Conservation (phyloP, 768 basidiomycete species). For the Tricholoma matsutake region DNA sequence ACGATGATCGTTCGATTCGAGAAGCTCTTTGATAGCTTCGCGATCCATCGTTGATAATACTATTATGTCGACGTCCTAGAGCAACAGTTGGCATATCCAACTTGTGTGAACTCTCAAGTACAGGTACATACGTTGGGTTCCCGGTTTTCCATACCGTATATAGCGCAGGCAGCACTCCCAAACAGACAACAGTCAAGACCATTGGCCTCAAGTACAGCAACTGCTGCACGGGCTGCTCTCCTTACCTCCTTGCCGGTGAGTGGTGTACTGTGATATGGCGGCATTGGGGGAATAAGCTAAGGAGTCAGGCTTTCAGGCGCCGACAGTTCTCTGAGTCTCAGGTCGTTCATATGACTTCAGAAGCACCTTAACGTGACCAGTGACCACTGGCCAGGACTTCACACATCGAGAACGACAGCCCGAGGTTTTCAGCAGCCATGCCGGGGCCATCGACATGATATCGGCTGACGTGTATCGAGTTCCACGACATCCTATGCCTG, state of each 20-base stretch:
- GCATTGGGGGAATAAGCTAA: background rate
- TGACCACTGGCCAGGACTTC: no score
- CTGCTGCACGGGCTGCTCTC: conserved; percentile 22
- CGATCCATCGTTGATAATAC: conserved; percentile 32
- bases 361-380: no score
- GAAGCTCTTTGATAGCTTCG: conserved; percentile 38
- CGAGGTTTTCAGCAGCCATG: no score
- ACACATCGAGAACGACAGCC: no score
- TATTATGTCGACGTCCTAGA: conserved; percentile 47
- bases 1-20: conserved; percentile 25
- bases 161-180: conserved; percentile 37
- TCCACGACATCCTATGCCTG: no score
- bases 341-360: no score
- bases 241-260: conserved; percentile 21
- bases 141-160: conserved; percentile 34
- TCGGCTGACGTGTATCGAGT: no score
- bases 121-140: conserved; percentile 31
- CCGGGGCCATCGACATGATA: no score
- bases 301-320: no score
- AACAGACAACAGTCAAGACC: conserved; percentile 34
- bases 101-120: no score
- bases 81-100: background rate
- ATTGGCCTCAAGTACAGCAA: conserved; percentile 18
- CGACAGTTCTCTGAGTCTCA: no score
- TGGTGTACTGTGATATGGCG: background rate